Evolutionary conservation across 2,329 filamentous ascomycete species (phyloP).

Genomic region (Zelopaecilomyces penicillatus): DNA sequence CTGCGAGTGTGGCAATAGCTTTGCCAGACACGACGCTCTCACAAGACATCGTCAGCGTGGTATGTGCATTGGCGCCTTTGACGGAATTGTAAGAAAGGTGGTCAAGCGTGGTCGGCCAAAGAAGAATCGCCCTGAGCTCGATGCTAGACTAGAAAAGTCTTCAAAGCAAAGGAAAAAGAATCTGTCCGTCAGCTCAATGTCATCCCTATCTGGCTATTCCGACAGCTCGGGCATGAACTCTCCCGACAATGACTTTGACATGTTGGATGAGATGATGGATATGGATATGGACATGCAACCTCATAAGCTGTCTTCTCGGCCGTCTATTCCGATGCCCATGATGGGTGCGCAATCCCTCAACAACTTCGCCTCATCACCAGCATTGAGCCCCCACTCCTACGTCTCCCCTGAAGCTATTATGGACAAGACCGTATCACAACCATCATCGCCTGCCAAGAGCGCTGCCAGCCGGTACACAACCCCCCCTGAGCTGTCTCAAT

Average conservation of each 20-base stretch:
- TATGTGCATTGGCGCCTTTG: constrained; percentile 93
- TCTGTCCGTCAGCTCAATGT: constrained; percentile 37
- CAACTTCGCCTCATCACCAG: constrained; percentile 30
- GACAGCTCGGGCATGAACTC: constrained; percentile 49
- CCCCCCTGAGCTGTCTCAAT: constrained; percentile 52
- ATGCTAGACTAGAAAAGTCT: constrained; percentile 50
- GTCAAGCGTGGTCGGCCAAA: constrained; percentile 56
- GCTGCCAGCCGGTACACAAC: constrained; percentile 45
- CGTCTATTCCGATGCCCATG: constrained; percentile 37
- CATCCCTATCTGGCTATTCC: constrained; percentile 48
- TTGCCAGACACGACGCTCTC: constrained; percentile 89
- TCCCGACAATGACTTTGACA: constrained; percentile 39
- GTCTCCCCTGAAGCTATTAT: constrained; percentile 40
- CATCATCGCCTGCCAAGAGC: constrained; percentile 43
- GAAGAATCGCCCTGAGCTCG: constrained; percentile 51
- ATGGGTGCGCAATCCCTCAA: constrained; percentile 24
- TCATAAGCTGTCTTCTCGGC: constrained; percentile 28
- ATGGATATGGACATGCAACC: constrained; percentile 24
- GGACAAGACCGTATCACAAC: constrained; percentile 28
- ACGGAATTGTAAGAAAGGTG: constrained; percentile 57
- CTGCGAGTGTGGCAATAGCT: constrained; percentile 89
- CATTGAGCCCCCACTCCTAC: constrained; percentile 31
- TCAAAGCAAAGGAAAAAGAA: constrained; percentile 48
- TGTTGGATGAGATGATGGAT: constrained; percentile 42
- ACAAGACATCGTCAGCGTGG: constrained; percentile 90